phyloP scores from a whole-genome alignment of 2,329 filamentous ascomycete species.

The Neopestalotiopsis rosae region DNA sequence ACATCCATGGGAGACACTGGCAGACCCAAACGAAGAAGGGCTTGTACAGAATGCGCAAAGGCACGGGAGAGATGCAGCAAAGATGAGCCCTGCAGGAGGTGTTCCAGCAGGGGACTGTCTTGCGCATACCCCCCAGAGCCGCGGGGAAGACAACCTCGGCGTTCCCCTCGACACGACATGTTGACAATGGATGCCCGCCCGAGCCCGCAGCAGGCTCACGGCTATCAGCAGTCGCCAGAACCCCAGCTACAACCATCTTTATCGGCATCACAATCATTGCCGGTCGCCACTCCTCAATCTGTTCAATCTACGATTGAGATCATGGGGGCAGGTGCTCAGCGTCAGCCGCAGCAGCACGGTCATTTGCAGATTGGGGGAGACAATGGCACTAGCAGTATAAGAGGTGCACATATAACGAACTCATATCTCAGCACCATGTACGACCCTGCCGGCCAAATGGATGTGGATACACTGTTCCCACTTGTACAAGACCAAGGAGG shows the following conservation, averaged over 20 bases:
- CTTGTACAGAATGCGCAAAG: constrained; percentile 34
- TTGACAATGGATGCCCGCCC: not conserved
- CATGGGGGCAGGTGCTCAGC: not conserved
- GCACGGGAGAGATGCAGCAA: constrained; percentile 35
- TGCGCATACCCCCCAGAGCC: constrained; percentile 30
- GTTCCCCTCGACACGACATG: not conserved
- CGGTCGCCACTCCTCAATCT: not conserved
- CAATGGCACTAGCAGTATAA: not conserved
- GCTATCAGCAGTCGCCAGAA: not conserved
- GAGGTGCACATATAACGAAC: not conserved
- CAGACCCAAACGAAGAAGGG: constrained; percentile 30
- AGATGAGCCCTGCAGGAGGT: constrained; percentile 33
- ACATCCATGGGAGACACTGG: constrained; percentile 25
- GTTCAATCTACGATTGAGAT: not conserved
- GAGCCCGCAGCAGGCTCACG: not conserved
- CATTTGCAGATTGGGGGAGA: not conserved
- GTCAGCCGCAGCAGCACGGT: not conserved
- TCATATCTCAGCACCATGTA: not conserved
- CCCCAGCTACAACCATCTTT: not conserved
- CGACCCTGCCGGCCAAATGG: not conserved
- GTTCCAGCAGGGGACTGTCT: constrained; percentile 29
- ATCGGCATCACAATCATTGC: not conserved
- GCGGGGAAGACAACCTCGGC: not conserved
- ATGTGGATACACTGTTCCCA: not conserved
- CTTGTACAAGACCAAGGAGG: not conserved